A percentile compares a stretch with the other conserved stretches of the same genome.
phyloP scores from a whole-genome alignment of 441 rosid species.

The Erysimum cheiri region DNA sequence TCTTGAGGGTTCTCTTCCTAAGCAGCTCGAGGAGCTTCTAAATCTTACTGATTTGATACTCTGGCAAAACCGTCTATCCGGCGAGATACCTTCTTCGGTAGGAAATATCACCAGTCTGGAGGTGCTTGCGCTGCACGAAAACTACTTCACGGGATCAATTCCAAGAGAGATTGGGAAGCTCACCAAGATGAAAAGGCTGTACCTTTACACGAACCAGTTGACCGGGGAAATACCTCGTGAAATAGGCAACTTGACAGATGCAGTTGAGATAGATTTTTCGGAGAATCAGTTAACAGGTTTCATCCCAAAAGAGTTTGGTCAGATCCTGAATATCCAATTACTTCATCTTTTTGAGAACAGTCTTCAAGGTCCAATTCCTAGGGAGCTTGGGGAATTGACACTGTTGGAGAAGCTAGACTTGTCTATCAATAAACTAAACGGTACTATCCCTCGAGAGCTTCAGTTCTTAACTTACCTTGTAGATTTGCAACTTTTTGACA shows the following conservation, averaged over 20 bases:
- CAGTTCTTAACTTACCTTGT: conserved; percentile 52
- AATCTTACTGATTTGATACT: conserved; percentile 56
- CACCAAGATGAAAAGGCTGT: conserved; percentile 48
- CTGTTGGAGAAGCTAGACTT: conserved; percentile 57
- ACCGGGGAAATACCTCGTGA: conserved; percentile 60
- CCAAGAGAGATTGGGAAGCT: conserved; percentile 60
- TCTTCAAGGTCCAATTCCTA: conserved; percentile 54
- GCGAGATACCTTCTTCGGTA: conserved; percentile 54
- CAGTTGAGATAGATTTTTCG: conserved; percentile 60
- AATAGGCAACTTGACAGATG: conserved; percentile 49
- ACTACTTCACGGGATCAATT: conserved; percentile 53
- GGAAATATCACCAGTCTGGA: conserved; percentile 54
- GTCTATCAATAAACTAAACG: conserved; percentile 59
- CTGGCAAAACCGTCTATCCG: conserved; percentile 59
- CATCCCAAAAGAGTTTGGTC: conserved; percentile 57
- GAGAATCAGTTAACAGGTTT: conserved; percentile 56
- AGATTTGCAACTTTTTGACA: conserved; percentile 65
- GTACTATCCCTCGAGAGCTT: conserved; percentile 52
- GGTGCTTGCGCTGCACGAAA: conserved; percentile 64
- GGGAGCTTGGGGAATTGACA: conserved; percentile 52
- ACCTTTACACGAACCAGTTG: conserved; percentile 57
- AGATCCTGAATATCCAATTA: conserved; percentile 49
- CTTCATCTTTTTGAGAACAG: conserved; percentile 62
- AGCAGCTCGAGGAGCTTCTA: conserved; percentile 49
- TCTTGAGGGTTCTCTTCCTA: conserved; percentile 59